These are phyloP conservation scores for Leccinum disarticulatum DNA, from an alignment of 768 basidiomycete genomes.

Conservation along the genomic window DNA sequence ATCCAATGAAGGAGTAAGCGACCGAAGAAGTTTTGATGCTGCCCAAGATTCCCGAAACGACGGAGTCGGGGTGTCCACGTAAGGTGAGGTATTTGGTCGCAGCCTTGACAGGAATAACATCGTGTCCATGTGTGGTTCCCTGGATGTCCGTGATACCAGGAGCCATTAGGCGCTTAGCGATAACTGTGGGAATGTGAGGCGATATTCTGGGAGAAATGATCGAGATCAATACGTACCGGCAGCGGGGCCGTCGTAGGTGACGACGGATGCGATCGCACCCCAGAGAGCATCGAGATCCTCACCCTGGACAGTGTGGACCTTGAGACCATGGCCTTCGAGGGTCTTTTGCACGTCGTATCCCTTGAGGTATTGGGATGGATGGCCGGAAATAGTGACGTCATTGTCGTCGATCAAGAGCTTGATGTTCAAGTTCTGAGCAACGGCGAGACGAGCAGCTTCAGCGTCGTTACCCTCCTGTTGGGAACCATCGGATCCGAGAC, in stretches of 20 bases:
- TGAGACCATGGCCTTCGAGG: conserved; percentile 78
- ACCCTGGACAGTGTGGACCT: conserved; percentile 69
- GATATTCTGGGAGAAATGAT: not conserved
- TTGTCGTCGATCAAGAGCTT: conserved; percentile 90
- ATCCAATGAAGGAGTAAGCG: conserved; percentile 67
- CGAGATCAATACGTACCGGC: conserved; percentile 48
- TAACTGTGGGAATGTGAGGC: conserved; percentile 41
- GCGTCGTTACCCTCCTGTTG: conserved; percentile 93
- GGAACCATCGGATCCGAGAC: conserved; percentile 86
- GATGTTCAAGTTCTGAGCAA: conserved; percentile 79
- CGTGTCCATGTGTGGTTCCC: conserved; percentile 79
- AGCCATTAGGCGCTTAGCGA: conserved; percentile 69
- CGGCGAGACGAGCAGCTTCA: conserved; percentile 84
- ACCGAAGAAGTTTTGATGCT: conserved; percentile 59
- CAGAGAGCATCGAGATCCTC: conserved; percentile 82
- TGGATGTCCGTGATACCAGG: conserved; percentile 73
- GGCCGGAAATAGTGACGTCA: conserved; percentile 90
- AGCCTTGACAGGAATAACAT: conserved; percentile 79
- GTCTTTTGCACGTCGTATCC: conserved; percentile 74
- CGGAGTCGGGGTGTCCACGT: conserved; percentile 53
- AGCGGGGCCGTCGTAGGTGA: conserved; percentile 71
- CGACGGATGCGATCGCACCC: conserved; percentile 55
- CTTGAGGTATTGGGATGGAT: conserved; percentile 82
- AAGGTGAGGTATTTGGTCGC: conserved; percentile 71
- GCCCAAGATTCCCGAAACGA: conserved; percentile 54